phyloP scores from a whole-genome alignment of 176 grass and related monocot genomes.

The Stipa capillata region DNA sequence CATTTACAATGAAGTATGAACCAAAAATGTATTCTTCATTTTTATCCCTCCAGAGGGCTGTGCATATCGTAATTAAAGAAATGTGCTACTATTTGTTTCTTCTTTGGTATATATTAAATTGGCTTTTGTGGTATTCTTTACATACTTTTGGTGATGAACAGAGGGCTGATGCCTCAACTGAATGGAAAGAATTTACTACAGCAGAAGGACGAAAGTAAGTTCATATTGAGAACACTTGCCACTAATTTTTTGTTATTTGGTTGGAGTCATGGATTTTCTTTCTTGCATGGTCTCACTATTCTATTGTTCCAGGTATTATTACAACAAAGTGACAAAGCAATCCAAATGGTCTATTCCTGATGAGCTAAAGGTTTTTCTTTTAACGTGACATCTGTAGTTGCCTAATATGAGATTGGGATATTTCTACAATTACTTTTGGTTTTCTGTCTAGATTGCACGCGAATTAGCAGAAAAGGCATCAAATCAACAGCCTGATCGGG shows the following conservation, averaged over 20 bases:
- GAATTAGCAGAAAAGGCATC: constrained; percentile 59
- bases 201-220: constrained; percentile 75
- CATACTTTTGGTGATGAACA: constrained; percentile 23
- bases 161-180: constrained; percentile 84
- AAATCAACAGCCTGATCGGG: constrained; percentile 18
- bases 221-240: background rate
- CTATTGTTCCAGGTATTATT: background rate
- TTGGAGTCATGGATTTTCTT: constrained; percentile 5
- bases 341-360: constrained; percentile 93
- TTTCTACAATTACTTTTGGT: background rate
- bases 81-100: background rate
- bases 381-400: background rate
- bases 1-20: background rate
- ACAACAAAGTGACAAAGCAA: constrained; percentile 30
- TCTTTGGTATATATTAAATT: background rate
- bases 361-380: constrained; percentile 67
- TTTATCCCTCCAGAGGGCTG: background rate
- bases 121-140: background rate
- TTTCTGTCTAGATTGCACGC: constrained; percentile 64
- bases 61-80: background rate
- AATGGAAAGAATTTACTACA: constrained; percentile 90
- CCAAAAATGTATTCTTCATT: background rate
- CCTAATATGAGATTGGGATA: background rate
- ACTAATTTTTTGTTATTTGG: background rate
- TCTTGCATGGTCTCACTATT: background rate